phyloP scores from a whole-genome alignment of 768 basidiomycete species.

The Brasilioporus rufonigricans region DNA sequence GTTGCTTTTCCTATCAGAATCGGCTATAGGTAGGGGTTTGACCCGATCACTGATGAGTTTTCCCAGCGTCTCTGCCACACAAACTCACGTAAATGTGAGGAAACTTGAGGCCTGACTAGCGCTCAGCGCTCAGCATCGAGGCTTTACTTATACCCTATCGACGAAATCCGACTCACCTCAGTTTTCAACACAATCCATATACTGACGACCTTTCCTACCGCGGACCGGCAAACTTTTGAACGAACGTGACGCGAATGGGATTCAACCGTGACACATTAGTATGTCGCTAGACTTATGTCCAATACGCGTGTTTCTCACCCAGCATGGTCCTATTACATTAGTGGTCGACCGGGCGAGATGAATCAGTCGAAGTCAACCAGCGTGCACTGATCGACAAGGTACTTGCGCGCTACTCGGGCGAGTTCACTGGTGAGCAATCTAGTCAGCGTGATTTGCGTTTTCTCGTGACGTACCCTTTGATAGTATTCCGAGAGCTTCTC shows the following conservation, averaged over 20 bases:
- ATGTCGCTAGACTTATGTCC: not conserved
- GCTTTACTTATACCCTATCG: no score
- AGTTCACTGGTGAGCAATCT: slow-evolving; percentile 65
- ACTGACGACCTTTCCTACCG: not conserved
- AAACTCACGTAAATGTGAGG: no score
- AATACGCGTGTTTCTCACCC: not conserved
- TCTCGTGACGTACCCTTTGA: not conserved
- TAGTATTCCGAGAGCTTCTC: slow-evolving; percentile 78
- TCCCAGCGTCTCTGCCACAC: no score
- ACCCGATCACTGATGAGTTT: no score
- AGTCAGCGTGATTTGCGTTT: not conserved
- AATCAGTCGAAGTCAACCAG: not conserved
- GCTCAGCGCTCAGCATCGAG: no score
- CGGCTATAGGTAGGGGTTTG: no score
- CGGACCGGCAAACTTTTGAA: not conserved
- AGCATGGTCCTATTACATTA: not conserved
- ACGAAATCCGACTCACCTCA: no score
- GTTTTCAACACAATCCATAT: no score
- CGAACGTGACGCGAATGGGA: not conserved
- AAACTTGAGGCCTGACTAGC: no score
- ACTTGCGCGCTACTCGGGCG: slow-evolving; percentile 37
- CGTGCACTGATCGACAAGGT: not conserved
- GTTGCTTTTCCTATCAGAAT: no score
- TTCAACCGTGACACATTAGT: not conserved
- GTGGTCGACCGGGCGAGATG: not conserved